Base-by-base conservation (phyloP, 2,329 filamentous ascomycete genomes). In the Orbilia brochopaga region DNA sequence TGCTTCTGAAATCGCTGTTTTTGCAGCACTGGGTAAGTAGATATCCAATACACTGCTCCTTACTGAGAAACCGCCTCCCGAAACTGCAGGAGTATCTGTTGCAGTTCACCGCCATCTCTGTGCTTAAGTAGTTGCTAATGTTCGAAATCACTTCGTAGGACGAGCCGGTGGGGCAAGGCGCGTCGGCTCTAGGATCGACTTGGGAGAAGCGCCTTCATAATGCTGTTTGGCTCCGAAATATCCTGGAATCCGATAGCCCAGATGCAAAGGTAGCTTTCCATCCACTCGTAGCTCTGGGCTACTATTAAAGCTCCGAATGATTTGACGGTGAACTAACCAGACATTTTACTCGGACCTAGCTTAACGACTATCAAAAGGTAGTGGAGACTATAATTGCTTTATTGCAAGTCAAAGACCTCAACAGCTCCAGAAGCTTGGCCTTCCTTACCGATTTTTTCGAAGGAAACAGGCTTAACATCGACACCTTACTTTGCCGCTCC, bases 1-100 rank as follows among this genome's bases (percentile, higher is more conserved):
- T 84, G 7, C 79, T 92, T 11, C 88, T 83, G 78, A 87, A 85
- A 69, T 82, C 84, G 21, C 80, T 90, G 5, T 92, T 90, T 77
- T 78, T 87, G 2, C 80, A 80, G 15, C 78, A 79, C 48, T 82
- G 87, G 61, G 87, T 89, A 78, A 75, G 81, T 13, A 13, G 37
- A 42, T 42, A 42, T 74, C 70, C 51, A 74, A 69, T 32, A 52
- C 75, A 27, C 69, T 66, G 40, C 72, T 69, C 11, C n/a, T n/a
- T n/a, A n/a, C n/a, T n/a, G n/a, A n/a, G n/a, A n/a, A n/a, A n/a
- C n/a, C n/a, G n/a, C n/a, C n/a, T n/a, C n/a, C n/a, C n/a, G n/a
- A n/a, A n/a, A n/a, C n/a, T n/a, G n/a, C n/a, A n/a, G n/a, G n/a
- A n/a, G n/a, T n/a, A n/a, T n/a, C n/a, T n/a, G 57, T 60, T 48